Conservation (phyloP, 2,329 filamentous ascomycete genomes). For the Pseudogymnoascus sp. region DNA sequence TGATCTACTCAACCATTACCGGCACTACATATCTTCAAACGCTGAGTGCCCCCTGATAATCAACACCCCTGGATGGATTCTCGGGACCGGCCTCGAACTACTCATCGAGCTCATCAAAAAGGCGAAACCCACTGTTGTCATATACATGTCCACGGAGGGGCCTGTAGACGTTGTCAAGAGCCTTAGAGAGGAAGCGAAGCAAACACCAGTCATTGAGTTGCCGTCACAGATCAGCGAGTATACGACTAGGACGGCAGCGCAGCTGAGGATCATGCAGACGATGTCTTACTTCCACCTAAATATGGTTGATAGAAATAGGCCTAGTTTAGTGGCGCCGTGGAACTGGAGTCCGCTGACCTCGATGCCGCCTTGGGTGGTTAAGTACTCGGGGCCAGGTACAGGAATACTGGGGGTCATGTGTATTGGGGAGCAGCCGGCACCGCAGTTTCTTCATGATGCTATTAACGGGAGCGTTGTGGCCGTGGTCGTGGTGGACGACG, state of each 20-base stretch:
- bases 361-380: slow-evolving; percentile 52
- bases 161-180: slow-evolving; percentile 47
- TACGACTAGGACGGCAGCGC: slow-evolving; percentile 50
- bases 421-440: slow-evolving; percentile 55
- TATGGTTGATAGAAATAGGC: no score
- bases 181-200: slow-evolving; percentile 35
- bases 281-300: slow-evolving; percentile 67
- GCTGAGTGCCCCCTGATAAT: slow-evolving; percentile 52
- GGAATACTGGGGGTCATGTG: slow-evolving; percentile 59
- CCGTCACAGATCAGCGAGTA: slow-evolving; percentile 52
- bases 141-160: slow-evolving; percentile 62
- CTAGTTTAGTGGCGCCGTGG: slow-evolving; percentile 15
- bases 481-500: slow-evolving; percentile 50
- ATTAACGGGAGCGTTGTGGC: slow-evolving; percentile 66
- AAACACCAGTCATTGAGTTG: slow-evolving; percentile 40
- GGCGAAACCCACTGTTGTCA: slow-evolving; percentile 49
- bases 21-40: slow-evolving; percentile 31
- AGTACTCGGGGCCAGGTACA: slow-evolving; percentile 41
- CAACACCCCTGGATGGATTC: slow-evolving; percentile 68
- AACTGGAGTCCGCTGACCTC: slow-evolving; percentile 52
- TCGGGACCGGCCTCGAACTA: slow-evolving; percentile 60
- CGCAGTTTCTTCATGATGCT: slow-evolving; percentile 51
- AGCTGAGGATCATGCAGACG: slow-evolving; percentile 66
- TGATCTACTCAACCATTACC: slow-evolving; percentile 55
- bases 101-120: slow-evolving; percentile 47